Base-by-base conservation (phyloP, 148 eudicot species). In the Nyssa sinensis region DNA sequence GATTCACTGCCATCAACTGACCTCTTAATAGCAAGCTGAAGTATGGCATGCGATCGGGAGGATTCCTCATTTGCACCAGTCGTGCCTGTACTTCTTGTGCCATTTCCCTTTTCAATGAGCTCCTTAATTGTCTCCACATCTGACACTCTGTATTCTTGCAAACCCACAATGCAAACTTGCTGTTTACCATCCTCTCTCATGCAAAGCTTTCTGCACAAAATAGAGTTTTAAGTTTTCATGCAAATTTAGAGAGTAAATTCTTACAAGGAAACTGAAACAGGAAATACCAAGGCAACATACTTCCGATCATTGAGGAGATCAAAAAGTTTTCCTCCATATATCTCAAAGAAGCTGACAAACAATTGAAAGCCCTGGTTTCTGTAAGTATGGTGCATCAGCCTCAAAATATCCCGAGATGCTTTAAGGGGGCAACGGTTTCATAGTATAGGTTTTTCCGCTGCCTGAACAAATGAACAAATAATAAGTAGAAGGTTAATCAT, bases 31-130 rank as follows among this genome's bases (percentile, higher is more conserved):
- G 86, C 90, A 79, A 95, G 96, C 79, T 95, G 99, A 79, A 95
- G 96, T 72, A 95, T 95, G 84, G 99, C 97, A 89, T 95, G 99
- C 41, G 99, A 95, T 24, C 99, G 87, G 49, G 99, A 95, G 57
- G 99, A 95, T 81, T 95, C 99, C 86, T 95, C 99, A 75, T 95
- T 95, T 76, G 99, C 99, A 81, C 99, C 99, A 64, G 99, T 95
- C 13, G 97, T 95, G 29, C 99, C 99, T 5, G 99, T 95, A 84
- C 99, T 95, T 85, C 99, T 88, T 29, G 96, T 74, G 41, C 89
- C 85, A 81, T 72, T 95, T 67, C 99, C 99, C 88, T 73, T 93
- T 74, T 95, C 99, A 73, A 95, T 93, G 81, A 95, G 97, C 76
- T 92, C 99, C 80, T 89, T 88, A 27, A 95, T 87, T 77, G 88